Evolutionary conservation across 2,329 filamentous ascomycete genomes (phyloP), one percentile per base, ranked within the genome.

Genomic region (Ascocoryne sarcoides): DNA sequence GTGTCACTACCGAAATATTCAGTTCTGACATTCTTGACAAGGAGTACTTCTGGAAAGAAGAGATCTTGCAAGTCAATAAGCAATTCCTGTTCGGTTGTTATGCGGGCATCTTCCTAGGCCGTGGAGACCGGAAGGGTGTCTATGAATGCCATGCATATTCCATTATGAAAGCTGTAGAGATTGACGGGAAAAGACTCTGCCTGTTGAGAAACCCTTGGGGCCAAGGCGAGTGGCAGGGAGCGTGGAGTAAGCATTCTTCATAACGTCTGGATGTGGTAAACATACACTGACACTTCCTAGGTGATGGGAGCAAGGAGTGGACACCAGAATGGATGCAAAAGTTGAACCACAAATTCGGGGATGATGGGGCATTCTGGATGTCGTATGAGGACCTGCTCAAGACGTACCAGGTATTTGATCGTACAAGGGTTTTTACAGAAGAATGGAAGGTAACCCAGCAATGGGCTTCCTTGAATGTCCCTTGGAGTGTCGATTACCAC

Each of bases 41-140:
- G 46, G 80, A 93, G 35, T 73, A 75, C 12, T 90, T 94, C 57
- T 94, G 87, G 87, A 75, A 72, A 1, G 77, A 90, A 29, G 84
- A 90, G 57, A 70, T 94, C 21, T 75, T 79, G 60, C 78, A 81
- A 47, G 84, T 88, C 40, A 92, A 93, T 57, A 66, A 85, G 38
- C 79, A 85, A 38, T 92, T 92, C 53, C 64, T 86, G 3, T 35
- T 35, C n/a, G 32, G 32, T 9, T 82, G 78, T 50, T 71, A 67
- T 0, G 74, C 73, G 0, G 47, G 49, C n/a, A 45, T 46, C n/a
- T 52, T 49, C 14, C 53, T 61, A 61, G 44, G 66, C 64, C 44
- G 45, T 42, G 50, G 49, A 15, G 23, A 49, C 5, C 66, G 78
- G 16, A 68, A 71, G 43, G 74, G 75, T 4, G 76, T 79, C 36